Evolutionary conservation across 257 asterid species (phyloP).

Genomic region (Salvia splendens): DNA sequence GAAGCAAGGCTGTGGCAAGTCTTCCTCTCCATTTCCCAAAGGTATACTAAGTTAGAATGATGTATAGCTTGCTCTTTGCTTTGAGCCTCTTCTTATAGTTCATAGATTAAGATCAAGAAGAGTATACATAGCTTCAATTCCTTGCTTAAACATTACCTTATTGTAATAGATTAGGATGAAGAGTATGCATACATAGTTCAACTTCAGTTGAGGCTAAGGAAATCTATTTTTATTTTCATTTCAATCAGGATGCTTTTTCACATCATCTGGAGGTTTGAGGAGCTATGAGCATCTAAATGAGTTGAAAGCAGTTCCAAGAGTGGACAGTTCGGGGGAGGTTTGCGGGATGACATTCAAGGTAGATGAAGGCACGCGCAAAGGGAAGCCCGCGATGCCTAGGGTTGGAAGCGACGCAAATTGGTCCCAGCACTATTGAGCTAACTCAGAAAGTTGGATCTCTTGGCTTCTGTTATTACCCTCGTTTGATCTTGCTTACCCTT

Average conservation of each 20-base stretch:
- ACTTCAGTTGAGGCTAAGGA: background rate
- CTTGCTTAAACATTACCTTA: no score
- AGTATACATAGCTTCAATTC: no score
- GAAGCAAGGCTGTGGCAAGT: conserved; percentile 79
- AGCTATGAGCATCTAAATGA: conserved; percentile 86
- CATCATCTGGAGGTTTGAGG: conserved; percentile 82
- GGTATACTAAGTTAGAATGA: conserved; percentile 43
- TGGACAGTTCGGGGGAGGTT: conserved; percentile 83
- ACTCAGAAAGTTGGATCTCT: background rate
- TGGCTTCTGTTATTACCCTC: conserved; percentile 32
- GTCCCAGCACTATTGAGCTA: conserved; percentile 62
- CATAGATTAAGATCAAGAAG: no score
- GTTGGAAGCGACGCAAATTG: conserved; percentile 90
- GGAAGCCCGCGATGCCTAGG: conserved; percentile 62
- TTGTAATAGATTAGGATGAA: conserved; percentile 2
- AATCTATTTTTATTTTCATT: background rate
- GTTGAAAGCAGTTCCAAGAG: conserved; percentile 82
- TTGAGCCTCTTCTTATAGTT: no score
- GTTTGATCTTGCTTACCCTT: conserved; percentile 19
- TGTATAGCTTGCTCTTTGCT: background rate
- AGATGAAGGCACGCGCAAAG: conserved; percentile 62
- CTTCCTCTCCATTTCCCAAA: conserved; percentile 87
- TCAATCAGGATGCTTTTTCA: conserved; percentile 75
- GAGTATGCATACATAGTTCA: background rate
- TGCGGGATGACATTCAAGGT: conserved; percentile 78